Evolutionary conservation across 78 protist genomes (phyloP).

Genomic region (Pigoraptor vietnamica): DNA sequence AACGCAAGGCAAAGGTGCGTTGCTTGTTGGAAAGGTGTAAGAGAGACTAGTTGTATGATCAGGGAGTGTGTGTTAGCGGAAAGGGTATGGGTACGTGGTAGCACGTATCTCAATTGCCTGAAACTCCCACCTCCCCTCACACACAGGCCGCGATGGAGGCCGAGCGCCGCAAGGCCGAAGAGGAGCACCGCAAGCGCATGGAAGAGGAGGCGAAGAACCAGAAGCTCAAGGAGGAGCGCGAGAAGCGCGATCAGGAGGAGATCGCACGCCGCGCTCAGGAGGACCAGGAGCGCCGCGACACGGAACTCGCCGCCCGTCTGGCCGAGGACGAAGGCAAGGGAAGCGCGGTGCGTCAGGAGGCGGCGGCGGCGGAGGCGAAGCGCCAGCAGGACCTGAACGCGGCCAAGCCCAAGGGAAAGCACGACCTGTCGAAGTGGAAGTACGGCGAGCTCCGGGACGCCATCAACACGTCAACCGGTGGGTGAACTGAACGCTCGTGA

Average conservation of each 20-base stretch:
- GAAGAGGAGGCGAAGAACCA: not conserved
- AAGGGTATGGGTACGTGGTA: no score
- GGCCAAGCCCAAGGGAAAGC: not conserved
- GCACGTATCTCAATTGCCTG: no score
- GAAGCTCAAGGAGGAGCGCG: not conserved
- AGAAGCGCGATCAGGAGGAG: not conserved
- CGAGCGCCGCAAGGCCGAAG: not conserved
- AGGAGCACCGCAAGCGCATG: not conserved
- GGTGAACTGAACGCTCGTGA: no score
- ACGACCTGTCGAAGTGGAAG: conserved; percentile 8
- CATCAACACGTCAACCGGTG: conserved; percentile 9
- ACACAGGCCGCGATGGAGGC: not conserved
- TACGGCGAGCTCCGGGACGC: conserved; percentile 11
- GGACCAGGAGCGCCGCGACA: conserved; percentile 8
- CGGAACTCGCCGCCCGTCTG: not conserved
- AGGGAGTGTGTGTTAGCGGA: no score
- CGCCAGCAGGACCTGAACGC: not conserved
- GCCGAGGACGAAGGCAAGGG: not conserved
- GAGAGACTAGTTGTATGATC: no score
- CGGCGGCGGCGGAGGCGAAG: not conserved
- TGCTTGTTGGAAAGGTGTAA: no score
- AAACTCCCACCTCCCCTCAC: no score
- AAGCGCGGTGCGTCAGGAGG: not conserved
- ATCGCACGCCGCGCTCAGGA: not conserved
- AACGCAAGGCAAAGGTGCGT: not conserved